These are phyloP conservation scores for Pythium sp. DNA, from an alignment of 352 stramenopile species.

Conservation along the genomic window DNA sequence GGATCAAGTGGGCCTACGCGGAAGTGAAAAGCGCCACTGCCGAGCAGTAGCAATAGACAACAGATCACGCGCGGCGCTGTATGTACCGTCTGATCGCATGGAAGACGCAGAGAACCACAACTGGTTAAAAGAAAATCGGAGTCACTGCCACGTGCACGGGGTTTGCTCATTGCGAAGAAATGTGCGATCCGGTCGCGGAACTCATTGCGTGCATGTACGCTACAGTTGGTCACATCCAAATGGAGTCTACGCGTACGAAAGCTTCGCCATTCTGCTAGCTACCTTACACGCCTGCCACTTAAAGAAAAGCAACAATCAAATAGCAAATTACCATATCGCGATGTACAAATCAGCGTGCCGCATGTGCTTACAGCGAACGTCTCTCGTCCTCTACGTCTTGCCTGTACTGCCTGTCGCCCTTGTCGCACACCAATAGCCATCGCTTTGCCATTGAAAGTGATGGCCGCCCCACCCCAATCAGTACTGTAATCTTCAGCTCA, in stretches of 20 bases:
- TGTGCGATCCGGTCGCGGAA: not conserved
- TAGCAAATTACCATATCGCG: too few species aligned
- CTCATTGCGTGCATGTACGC: not conserved
- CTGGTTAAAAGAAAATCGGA: not conserved
- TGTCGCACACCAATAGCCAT: too few species aligned
- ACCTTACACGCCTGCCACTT: not conserved
- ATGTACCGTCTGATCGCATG: not conserved
- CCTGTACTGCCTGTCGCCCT: too few species aligned
- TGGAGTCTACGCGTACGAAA: not conserved
- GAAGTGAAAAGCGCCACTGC: conserved; percentile 69
- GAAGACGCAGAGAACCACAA: not conserved
- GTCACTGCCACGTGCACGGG: too few species aligned
- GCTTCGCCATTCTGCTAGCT: not conserved
- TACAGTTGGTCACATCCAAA: not conserved
- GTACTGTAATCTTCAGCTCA: too few species aligned
- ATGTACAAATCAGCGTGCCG: too few species aligned
- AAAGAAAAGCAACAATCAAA: too few species aligned
- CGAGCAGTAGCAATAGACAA: conserved; percentile 24
- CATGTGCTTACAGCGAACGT: too few species aligned
- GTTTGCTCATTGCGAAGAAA: not conserved
- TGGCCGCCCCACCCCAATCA: too few species aligned
- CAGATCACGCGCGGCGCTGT: too few species aligned
- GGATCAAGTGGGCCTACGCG: conserved; percentile 97
- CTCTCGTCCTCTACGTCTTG: too few species aligned
- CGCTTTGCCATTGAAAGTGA: too few species aligned